phyloP scores from a whole-genome alignment of 192 early-diverging fungal genomes.

The Chytriomyces hyalinus region DNA sequence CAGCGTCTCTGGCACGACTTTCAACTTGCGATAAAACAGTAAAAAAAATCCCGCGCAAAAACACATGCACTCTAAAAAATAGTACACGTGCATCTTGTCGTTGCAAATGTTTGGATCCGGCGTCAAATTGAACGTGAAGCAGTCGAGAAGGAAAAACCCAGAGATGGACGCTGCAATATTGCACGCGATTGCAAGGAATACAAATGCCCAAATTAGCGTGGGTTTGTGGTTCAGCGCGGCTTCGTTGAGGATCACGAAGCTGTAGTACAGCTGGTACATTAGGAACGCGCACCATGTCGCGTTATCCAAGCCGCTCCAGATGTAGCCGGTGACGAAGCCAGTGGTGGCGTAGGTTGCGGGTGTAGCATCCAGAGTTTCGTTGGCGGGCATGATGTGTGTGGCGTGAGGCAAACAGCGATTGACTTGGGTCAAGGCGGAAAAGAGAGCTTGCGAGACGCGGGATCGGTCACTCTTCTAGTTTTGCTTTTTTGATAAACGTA shows the following conservation, averaged over 20 bases:
- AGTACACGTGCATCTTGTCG: not conserved
- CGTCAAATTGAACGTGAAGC: conserved; percentile 6
- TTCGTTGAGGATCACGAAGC: conserved; percentile 13
- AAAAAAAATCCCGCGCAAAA: conserved; percentile 11
- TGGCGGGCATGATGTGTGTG: not conserved
- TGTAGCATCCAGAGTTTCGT: not conserved
- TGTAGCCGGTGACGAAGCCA: not conserved
- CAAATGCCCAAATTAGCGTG: not conserved
- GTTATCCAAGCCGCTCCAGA: not conserved
- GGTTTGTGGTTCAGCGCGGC: conserved; percentile 4
- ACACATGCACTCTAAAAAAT: conserved; percentile 3
- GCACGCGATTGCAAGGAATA: not conserved
- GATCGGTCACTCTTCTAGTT: not conserved
- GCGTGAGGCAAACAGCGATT: not conserved
- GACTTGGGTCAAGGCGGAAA: not conserved
- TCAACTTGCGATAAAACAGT: conserved; percentile 14
- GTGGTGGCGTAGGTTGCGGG: not conserved
- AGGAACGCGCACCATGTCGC: conserved; percentile 10
- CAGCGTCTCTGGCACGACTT: conserved; percentile 15
- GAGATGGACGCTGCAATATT: conserved; percentile 2
- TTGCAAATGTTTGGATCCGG: not conserved
- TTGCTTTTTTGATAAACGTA: not conserved
- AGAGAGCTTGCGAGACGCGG: not conserved
- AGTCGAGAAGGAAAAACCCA: conserved; percentile 21
- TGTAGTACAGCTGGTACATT: conserved; percentile 17